Base-by-base conservation (phyloP, 2,329 filamentous ascomycete genomes). In the Colletotrichum tropicicola region DNA sequence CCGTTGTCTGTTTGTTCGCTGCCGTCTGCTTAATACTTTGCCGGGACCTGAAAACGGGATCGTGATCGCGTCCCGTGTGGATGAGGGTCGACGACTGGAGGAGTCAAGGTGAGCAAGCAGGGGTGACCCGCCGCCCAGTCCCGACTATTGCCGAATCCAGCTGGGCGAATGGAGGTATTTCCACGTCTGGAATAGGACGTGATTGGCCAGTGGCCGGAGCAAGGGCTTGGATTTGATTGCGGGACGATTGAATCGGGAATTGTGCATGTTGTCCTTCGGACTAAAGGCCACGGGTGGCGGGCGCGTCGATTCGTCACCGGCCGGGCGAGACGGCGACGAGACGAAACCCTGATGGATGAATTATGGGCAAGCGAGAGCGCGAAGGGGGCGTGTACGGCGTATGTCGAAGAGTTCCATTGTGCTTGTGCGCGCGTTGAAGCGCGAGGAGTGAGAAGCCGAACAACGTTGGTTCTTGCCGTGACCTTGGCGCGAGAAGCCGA, bases 91-190 rank as follows among this genome's bases (percentile, higher is more conserved):
- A 56, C 28, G 53, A 23, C 41, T 47, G 27, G 37, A 47, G 28
- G 47, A 53, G 41, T 48, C 39, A 37, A 53, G 47, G 37, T 59
- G 35, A 27, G 25, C 28, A 48, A 47, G 21, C 48, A 65, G 41
- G 61, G 55, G 61, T 60, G 17, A 7, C 25, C 48, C 41, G 39
- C 41, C 23, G 41, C 55, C 41, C 27, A 60, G 56, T 51, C 48
- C 56, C 61, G 48, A 60, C 56, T 65, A 54, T 65, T 60, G 56
- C 61, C 61, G 61, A 60, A 65, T 65, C 27, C 61, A 60, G 61
- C 61, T 65, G 61, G 61, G 48, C 56, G 43, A 65, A 65, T 55
- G 61, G 61, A 65, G 56, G 23, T 55, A 49, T 60, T 54, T 60
- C 61, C 57, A 60, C 41, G 61, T 37, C 7, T 49, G 61, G 48